Evolutionary conservation across 225 moss, liverwort and hornwort species (phyloP), one percentile per base, ranked within the genome.

Genomic region (Takakia lepidozioides): DNA sequence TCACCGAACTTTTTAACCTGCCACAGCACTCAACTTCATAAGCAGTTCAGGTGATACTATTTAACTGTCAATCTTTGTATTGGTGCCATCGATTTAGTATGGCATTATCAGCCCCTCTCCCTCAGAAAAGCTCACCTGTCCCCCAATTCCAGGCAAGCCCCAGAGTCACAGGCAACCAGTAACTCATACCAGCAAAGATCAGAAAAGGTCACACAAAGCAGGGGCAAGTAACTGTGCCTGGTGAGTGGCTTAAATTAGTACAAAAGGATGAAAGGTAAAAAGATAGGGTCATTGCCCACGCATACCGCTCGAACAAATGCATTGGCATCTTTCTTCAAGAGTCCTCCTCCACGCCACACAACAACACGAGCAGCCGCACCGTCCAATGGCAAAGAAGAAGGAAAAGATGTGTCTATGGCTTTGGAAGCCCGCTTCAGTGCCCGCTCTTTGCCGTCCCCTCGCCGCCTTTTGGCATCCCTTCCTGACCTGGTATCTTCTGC

Each of bases 1-100:
- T 98, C 98, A 55, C 98, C 98, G 61, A 85, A 87, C 51, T 79
- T 87, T 48, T 98, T 98, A 26, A 98, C 87, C 98, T 98, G 70
- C 2, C 19, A 38, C 55, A 63, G 18, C 13, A 44, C n/a, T n/a
- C n/a, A n/a, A n/a, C n/a, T n/a, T n/a, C n/a, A n/a, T n/a, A n/a
- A n/a, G n/a, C n/a, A n/a, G n/a, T n/a, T n/a, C n/a, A n/a, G n/a
- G n/a, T n/a, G n/a, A n/a, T n/a, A n/a, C n/a, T n/a, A n/a, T n/a
- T n/a, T n/a, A n/a, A n/a, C n/a, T n/a, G n/a, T n/a, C n/a, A n/a
- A n/a, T n/a, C n/a, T n/a, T n/a, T n/a, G n/a, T n/a, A n/a, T n/a
- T n/a, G n/a, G n/a, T n/a, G n/a, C n/a, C n/a, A n/a, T n/a, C n/a
- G n/a, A n/a, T n/a, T n/a, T n/a, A n/a, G n/a, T n/a, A n/a, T n/a